Base-by-base conservation (phyloP, 768 basidiomycete genomes). In the Rhodotorula diobovata region DNA sequence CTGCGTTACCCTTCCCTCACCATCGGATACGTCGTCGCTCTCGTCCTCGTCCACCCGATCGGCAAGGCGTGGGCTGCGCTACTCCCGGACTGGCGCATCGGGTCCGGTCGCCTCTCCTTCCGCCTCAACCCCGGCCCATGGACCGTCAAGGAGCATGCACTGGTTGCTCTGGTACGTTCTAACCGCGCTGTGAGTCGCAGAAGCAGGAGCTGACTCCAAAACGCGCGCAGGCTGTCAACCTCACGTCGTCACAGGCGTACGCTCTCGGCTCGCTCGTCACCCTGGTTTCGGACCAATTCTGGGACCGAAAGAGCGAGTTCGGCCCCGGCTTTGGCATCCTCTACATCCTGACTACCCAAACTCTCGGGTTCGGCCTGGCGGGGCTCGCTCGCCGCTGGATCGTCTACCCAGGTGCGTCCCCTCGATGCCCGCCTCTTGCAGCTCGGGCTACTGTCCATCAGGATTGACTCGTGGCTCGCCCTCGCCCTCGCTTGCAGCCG, bases 81-180 rank as follows among this genome's bases (percentile, higher is more conserved):
- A 9, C 83, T 96, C 55, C 93, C 95, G 30, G 92, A 93, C 77
- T 86, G 83, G n/a, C 83, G 86, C 9, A 59, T 83, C 46, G 87
- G 73, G 45, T 18, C 4, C 35, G n/a, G 63, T 11, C 61, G 64
- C 35, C 39, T 50, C 5, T 58, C 87, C 72, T 88, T 93, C 79
- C 90, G 89, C 1, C 83, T 97, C 54, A 96, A 96, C 77, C 93
- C 93, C 2, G 89, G 93, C 23, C 93, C 93, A 28, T 96, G 93
- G 91, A 95, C 93, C 79, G 93, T 94, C 83, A 96, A 95, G 81
- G 93, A 96, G 78, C 93, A 95, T 76, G 89, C 90, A 15, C 82
- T 92, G n/a, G 88, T 95, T 45, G 90, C 85, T 79, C 92, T 96
- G 80, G 95, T 96, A 93, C 45, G 45, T 45, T 20, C 12, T 45